Evolutionary conservation across 805 yeast species (phyloP).

Genomic region (Yarrowia hollandica): DNA sequence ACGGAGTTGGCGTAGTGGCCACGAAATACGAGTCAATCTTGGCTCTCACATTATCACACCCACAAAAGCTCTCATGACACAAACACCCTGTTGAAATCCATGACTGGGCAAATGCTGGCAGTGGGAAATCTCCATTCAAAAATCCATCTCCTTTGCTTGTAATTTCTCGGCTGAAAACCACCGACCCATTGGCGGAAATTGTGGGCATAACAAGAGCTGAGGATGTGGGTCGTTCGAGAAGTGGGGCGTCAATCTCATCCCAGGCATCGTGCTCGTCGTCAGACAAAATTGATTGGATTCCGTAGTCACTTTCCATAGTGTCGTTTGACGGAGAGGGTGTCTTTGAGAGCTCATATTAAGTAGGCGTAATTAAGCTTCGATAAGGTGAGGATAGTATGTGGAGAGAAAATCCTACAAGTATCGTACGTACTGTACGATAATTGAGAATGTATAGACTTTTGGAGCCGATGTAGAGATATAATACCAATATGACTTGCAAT

Average conservation of each 20-base stretch:
- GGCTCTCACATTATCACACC: background rate
- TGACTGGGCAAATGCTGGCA: background rate
- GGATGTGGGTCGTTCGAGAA: conserved; percentile 9
- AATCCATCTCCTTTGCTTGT: conserved; percentile 1
- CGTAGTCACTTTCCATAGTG: conserved; percentile 24
- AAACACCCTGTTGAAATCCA: background rate
- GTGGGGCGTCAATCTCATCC: conserved; percentile 14
- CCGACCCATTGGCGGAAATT: background rate
- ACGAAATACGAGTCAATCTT: background rate
- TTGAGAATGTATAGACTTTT: no score
- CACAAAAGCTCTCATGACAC: background rate
- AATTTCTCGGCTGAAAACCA: background rate
- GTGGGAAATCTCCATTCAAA: conserved; percentile 1
- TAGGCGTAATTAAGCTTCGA: background rate
- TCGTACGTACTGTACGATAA: no score
- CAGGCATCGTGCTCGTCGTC: conserved; percentile 15
- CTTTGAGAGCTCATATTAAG: background rate
- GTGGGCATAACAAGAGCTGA: conserved; percentile 1
- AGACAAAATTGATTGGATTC: conserved; percentile 12
- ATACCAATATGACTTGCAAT: no score
- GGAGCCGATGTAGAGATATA: no score
- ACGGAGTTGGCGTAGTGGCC: background rate
- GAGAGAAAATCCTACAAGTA: no score
- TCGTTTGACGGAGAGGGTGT: background rate
- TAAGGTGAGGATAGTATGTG: background rate